phyloP scores from a whole-genome alignment of 768 basidiomycete genomes.

The Inosperma sp. region DNA sequence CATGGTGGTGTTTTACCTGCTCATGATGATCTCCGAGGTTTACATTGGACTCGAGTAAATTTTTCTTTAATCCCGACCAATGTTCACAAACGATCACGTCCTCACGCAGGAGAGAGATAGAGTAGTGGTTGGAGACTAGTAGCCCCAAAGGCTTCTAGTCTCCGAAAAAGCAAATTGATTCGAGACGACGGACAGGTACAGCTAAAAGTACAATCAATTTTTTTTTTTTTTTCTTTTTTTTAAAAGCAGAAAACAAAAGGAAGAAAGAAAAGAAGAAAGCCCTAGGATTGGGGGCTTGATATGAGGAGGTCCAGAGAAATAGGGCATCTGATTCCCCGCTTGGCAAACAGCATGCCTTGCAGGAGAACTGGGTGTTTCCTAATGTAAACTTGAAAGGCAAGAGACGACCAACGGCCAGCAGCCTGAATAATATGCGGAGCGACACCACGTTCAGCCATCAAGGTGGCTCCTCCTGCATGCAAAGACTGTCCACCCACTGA shows the following conservation, averaged over 20 bases:
- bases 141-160: too few species aligned
- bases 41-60: too few species aligned
- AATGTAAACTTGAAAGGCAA: constrained; percentile 17
- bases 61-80: too few species aligned
- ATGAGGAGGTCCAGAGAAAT: neutral
- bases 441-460: constrained; percentile 7
- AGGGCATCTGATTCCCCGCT: neutral
- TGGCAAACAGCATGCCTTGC: neutral
- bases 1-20: too few species aligned
- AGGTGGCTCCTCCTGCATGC: constrained; percentile 15
- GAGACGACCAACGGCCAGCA: constrained; percentile 15
- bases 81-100: too few species aligned
- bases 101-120: too few species aligned
- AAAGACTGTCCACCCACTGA: constrained; percentile 15
- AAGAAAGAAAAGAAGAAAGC: neutral
- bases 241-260: neutral
- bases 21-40: too few species aligned
- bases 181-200: too few species aligned
- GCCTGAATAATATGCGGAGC: constrained; percentile 14
- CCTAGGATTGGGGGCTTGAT: neutral
- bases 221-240: neutral
- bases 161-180: too few species aligned
- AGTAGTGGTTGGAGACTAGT: too few species aligned
- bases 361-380: constrained; percentile 10
- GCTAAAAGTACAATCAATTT: too few species aligned